phyloP scores from a whole-genome alignment of 352 stramenopile species.

The Phytopythium montanum region DNA sequence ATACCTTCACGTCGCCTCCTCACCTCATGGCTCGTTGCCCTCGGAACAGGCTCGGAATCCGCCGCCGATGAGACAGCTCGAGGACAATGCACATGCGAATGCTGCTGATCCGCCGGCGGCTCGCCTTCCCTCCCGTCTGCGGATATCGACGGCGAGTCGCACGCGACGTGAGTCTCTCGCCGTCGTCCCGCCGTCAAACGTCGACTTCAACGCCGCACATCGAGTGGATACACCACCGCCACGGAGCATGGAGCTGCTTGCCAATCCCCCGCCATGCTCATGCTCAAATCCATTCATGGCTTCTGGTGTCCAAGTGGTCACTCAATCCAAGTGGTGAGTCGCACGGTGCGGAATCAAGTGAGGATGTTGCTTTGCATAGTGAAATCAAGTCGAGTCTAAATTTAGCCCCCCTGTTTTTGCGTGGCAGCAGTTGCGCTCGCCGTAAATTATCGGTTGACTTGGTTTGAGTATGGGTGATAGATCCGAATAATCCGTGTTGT shows the following conservation, averaged over 20 bases:
- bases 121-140: not conserved
- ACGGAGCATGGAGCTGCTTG: no score
- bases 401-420: not conserved
- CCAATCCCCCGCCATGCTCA: no score
- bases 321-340: no score
- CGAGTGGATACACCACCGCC: no score
- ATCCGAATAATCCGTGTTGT: constrained; percentile 2
- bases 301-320: no score
- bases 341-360: no score
- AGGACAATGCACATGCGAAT: not conserved
- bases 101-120: not conserved
- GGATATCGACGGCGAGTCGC: not conserved
- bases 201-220: not conserved
- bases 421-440: not conserved
- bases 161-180: no score
- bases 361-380: not conserved
- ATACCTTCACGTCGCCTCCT: no score
- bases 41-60: no score
- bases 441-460: not conserved
- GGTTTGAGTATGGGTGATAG: not conserved
- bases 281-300: no score
- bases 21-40: no score
- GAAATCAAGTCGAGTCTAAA: constrained; percentile 1
- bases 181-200: constrained; percentile 1
- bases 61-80: no score